These are phyloP conservation scores for Penicillium nucicola DNA, from an alignment of 495 filamentous ascomycete species.

Conservation along the genomic window DNA sequence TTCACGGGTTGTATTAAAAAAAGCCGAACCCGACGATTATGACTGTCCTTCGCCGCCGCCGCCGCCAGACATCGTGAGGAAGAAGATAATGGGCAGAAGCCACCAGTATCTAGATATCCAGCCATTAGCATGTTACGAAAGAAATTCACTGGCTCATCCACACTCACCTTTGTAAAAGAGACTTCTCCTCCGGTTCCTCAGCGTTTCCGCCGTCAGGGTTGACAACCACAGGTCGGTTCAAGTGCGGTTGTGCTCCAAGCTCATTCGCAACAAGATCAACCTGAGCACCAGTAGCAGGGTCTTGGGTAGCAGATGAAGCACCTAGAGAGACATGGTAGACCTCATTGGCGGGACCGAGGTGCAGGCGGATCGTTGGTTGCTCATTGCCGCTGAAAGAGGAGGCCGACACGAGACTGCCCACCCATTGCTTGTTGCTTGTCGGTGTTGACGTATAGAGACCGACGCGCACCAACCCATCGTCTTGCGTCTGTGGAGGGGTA, in stretches of 20 bases:
- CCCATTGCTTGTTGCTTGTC: constrained; percentile 36
- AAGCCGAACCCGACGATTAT: not conserved
- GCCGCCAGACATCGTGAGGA: constrained; percentile 43
- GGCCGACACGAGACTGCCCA: constrained; percentile 34
- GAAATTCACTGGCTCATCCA: not conserved
- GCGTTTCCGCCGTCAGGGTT: constrained; percentile 35
- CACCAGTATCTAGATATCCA: constrained; percentile 41
- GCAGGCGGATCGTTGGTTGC: constrained; percentile 33
- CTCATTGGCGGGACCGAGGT: constrained; percentile 33
- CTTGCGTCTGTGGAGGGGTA: constrained; percentile 21
- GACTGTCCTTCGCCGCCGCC: constrained; percentile 36
- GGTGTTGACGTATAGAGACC: constrained; percentile 32
- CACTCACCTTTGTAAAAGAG: constrained; percentile 45
- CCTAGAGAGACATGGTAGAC: constrained; percentile 36
- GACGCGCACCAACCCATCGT: constrained; percentile 30
- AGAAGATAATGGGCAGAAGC: constrained; percentile 40
- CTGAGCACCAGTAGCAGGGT: constrained; percentile 5
- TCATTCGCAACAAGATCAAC: constrained; percentile 29
- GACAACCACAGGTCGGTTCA: constrained; percentile 43
- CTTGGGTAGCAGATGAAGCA: constrained; percentile 4
- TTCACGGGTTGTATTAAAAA: too few relatives aligned
- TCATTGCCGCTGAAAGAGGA: constrained; percentile 22
- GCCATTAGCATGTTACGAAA: not conserved
- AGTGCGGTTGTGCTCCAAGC: constrained; percentile 32
- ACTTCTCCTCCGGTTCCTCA: constrained; percentile 39